Evolutionary conservation across 1,284 basidiomycete species (phyloP), one percentile per base, ranked within the genome.

Genomic region (Cryptococcus sp.): DNA sequence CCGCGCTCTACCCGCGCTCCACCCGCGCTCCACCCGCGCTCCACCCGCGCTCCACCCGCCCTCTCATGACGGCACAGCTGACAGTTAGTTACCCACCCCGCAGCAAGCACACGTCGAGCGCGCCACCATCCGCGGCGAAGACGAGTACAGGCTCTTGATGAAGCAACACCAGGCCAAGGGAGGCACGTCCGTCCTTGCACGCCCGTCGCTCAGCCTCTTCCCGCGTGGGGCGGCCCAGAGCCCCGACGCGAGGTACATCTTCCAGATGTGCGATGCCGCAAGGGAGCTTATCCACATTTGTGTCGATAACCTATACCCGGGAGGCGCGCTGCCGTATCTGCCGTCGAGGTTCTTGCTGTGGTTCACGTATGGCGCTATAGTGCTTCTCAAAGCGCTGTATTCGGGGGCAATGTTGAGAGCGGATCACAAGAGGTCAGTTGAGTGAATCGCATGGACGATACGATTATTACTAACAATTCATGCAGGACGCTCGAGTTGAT

Each of bases 101-200:
- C 50, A 76, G 74, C 75, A 77, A 72, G 75, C 75, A 12, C 77
- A 78, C 51, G 72, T 77, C n/a, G 72, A 77, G 55, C 64, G 77
- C 28, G 69, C 75, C 3, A 64, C 75, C 1, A 66, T 73, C 43
- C 63, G 72, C 21, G 72, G 74, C 1, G 72, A 75, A 43, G 66
- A 72, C 43, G 70, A 72, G 45, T 63, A 66, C 52, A 49, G 52
- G 33, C 33, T 46, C n/a, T 47, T 61, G 20, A 57, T 61, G 51
- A 52, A 61, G 37, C 55, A 57, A 33, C 55, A 63, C 39, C 45
- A 50, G 36, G 56, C 38, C 20, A 52, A 60, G 38, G 62, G 63
- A 16, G 47, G 55, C 15, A 45, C 59, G 13, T 39, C 50, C 8
- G 60, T 59, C 23, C 56, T 56, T 4, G 55, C 63, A 11, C 57